Conservation (phyloP, 768 basidiomycete genomes). For the Rhodotorula diobovata region DNA sequence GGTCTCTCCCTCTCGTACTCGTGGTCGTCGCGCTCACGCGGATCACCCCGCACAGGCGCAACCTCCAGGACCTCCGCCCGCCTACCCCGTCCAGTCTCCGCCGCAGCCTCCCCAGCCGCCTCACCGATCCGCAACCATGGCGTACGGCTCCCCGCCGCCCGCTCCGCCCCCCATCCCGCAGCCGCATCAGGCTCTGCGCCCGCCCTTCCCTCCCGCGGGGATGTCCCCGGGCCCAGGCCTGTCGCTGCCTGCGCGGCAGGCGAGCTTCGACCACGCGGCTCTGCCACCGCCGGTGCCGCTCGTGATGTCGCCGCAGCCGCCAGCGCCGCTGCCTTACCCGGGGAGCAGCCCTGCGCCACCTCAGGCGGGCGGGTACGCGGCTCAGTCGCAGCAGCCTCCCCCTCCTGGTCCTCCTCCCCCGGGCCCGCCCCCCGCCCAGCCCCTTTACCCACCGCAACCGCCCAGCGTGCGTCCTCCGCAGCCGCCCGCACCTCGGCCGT, state of each 20-base stretch:
- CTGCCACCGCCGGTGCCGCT: background rate
- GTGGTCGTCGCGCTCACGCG: constrained; percentile 37
- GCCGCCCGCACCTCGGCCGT: constrained; percentile 15
- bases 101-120: background rate
- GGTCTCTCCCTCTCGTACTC: constrained; percentile 23
- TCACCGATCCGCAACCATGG: background rate
- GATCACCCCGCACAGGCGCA: constrained; percentile 45
- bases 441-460: constrained; percentile 4
- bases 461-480: background rate
- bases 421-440: constrained; percentile 11
- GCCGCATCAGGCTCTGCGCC: background rate
- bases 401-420: constrained; percentile 15
- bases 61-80: constrained; percentile 43
- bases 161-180: background rate
- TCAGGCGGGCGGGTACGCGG: constrained; percentile 37
- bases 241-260: background rate
- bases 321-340: background rate
- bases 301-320: too few relatives aligned
- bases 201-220: background rate
- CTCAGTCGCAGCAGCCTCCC: background rate
- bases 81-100: constrained; percentile 6
- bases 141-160: background rate
- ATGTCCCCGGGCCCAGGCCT: background rate
- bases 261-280: background rate
- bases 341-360: background rate